Percentiles rank a stretch among this genome's conserved stretches.
phyloP scores from a whole-genome alignment of 192 early-diverging fungal genomes.

The Podila epigama region DNA sequence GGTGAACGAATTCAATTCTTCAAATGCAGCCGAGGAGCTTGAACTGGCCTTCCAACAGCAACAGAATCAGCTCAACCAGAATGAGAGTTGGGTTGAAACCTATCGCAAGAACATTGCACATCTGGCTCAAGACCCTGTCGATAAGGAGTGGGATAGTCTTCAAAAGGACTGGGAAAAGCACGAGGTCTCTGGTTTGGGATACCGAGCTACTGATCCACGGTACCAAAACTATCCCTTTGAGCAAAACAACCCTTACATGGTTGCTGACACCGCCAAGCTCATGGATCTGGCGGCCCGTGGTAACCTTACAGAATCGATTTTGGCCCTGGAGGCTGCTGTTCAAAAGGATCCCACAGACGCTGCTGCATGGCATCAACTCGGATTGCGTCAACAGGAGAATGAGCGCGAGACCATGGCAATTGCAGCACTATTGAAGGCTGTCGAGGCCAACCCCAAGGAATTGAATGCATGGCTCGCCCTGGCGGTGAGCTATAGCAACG shows the following conservation, averaged over 20 bases:
- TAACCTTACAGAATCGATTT: constrained; percentile 85
- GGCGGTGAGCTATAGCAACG: constrained; percentile 95
- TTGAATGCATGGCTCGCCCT: constrained; percentile 87
- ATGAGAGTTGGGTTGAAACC: constrained; percentile 72
- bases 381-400: constrained; percentile 94
- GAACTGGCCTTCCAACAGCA: constrained; percentile 60
- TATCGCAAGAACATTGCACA: constrained; percentile 76
- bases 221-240: constrained; percentile 81
- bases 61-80: constrained; percentile 58
- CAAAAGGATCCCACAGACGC: constrained; percentile 83
- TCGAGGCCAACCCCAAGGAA: constrained; percentile 73
- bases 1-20: constrained; percentile 60
- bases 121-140: constrained; percentile 62
- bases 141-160: constrained; percentile 75
- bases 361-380: constrained; percentile 84
- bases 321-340: constrained; percentile 90
- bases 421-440: constrained; percentile 83
- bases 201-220: constrained; percentile 61
- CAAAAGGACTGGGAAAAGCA: constrained; percentile 75
- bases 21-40: constrained; percentile 45
- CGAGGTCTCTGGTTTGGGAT: constrained; percentile 49
- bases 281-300: constrained; percentile 57
- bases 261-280: constrained; percentile 56
- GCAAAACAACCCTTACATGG: constrained; percentile 75
- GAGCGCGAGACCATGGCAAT: constrained; percentile 94